Conservation (phyloP, 2,329 filamentous ascomycete species). For the Rutstroemia sydowiana region DNA sequence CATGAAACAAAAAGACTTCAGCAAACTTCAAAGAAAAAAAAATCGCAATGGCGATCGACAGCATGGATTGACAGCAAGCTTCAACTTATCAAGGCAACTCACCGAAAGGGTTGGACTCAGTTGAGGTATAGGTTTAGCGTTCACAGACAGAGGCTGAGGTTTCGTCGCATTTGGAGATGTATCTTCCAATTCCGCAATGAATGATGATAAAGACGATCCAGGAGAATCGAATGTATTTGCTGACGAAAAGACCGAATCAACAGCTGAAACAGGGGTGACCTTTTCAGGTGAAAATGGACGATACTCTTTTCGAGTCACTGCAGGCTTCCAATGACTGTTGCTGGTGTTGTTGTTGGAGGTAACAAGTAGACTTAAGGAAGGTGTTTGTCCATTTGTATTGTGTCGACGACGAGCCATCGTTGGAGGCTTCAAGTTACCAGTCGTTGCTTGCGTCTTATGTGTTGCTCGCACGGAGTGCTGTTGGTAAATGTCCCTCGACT, state of each 20-base stretch:
- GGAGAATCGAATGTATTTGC: constrained; percentile 11
- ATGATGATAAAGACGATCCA: constrained; percentile 16
- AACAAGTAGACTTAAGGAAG: constrained; percentile 13
- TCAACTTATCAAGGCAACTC: neutral
- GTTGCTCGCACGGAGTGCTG: neutral
- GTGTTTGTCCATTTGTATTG: constrained; percentile 1
- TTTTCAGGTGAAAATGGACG: constrained; percentile 16
- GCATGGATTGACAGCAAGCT: neutral
- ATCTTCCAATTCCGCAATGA: constrained; percentile 24
- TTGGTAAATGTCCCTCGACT: neutral
- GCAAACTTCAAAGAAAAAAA: no score
- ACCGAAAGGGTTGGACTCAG: neutral
- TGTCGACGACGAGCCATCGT: neutral
- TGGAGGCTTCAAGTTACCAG: neutral
- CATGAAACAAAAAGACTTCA: no score
- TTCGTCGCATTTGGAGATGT: constrained; percentile 15
- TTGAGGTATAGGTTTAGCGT: neutral
- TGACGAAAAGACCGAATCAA: constrained; percentile 22
- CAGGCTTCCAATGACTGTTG: constrained; percentile 18
- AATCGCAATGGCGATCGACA: no score
- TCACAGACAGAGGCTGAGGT: neutral
- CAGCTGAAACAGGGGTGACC: constrained; percentile 17
- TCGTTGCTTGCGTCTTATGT: neutral
- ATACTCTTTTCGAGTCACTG: constrained; percentile 12
- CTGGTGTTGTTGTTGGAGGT: constrained; percentile 14